Evolutionary conservation across 2,329 filamentous ascomycete genomes (phyloP), one percentile per base, ranked within the genome.

Genomic region (Phialemonium atrogriseum): DNA sequence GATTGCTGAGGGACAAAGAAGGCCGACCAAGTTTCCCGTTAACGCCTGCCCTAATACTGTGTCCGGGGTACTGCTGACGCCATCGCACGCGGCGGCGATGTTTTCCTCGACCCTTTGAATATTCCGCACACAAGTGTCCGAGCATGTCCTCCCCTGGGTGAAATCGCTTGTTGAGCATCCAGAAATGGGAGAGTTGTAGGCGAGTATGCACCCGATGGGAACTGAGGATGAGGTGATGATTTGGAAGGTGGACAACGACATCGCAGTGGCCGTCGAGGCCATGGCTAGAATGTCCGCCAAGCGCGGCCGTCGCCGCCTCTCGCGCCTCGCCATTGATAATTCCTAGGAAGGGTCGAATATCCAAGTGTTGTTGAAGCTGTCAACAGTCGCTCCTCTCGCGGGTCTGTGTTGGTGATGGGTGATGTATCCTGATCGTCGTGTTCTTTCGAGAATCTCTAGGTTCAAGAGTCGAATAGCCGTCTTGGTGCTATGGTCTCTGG

Each of bases 21-120:
- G 39, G 6, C 43, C 41, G n/a, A 58, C 47, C 6, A 66, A 46
- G 20, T 54, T 49, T 4, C 58, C 60, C 13, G 43, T 36, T 32
- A 61, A 43, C 2, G 54, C 58, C 22, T 55, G 52, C 5, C 49
- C 51, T 10, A 67, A 39, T 10, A 67, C 38, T 2, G 62, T 55
- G 11, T 49, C 42, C 1, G 40, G 28, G 12, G 47, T 37, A 1
- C 77, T 79, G 10, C 73, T 71, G 15, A 80, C 82, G 33, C 85
- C 81, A 4, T 80, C 80, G 49, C 89, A 89, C 56, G 81, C 74
- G 24, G 69, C 62, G 28, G 73, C 69, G 22, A 82, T 71, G 19
- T 80, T 82, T 44, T 88, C 80, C 29, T 82, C 78, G 54, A 93
- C 78, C 29, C 91, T 67, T 43, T 85, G 75, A 19, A 95, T 84